Evolutionary conservation across 1,139 yeast genomes (phyloP), one percentile per base, ranked within the genome.

Genomic region (Hansenula lynferdii): DNA sequence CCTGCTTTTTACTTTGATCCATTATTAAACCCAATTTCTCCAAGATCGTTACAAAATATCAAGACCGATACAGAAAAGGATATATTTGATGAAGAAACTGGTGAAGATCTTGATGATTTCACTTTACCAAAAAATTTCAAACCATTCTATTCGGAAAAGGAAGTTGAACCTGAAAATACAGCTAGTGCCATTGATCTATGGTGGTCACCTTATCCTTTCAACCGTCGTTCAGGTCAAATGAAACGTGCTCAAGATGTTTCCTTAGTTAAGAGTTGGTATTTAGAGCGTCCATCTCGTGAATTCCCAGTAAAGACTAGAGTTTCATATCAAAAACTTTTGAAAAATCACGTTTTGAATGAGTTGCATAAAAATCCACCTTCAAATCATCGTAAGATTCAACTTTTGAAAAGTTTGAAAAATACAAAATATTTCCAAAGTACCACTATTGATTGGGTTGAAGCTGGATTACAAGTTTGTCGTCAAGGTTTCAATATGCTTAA

Each of bases 401-500:
- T 92, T n/a, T 59, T 92, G 31, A 78, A 78, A 46, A 72, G 80
- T 31, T 70, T 94, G 45, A 79, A 78, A 44, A 69, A 74, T 31
- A 92, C 98, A 0, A 89, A 86, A 51, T 94, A 77, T 58, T 94
- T 94, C 62, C 96, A 89, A 54, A 84, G 85, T 53, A 92, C 98
- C 0, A 74, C 89, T 0, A 81, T 92, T 36, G 98, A 92, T 59
- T 94, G 99, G 99, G 94, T 92, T 2, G 99, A 94, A 58, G 98
- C 97, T 1, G 98, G 97, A 21, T 64, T 92, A 40, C 98, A 92
- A 60, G 79, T 94, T 2, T 85, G 96, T 54, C 75, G 80, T 27
- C 99, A 94, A 60, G 98, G 98, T 1, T 86, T 83, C 59, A 90
- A 89, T 50, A 90, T 92, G 96, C 70, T 94, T 33, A 92, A 90